Conservation (phyloP, 371 early-diverging fungal genomes). For the Apophysomyces ossiformis region DNA sequence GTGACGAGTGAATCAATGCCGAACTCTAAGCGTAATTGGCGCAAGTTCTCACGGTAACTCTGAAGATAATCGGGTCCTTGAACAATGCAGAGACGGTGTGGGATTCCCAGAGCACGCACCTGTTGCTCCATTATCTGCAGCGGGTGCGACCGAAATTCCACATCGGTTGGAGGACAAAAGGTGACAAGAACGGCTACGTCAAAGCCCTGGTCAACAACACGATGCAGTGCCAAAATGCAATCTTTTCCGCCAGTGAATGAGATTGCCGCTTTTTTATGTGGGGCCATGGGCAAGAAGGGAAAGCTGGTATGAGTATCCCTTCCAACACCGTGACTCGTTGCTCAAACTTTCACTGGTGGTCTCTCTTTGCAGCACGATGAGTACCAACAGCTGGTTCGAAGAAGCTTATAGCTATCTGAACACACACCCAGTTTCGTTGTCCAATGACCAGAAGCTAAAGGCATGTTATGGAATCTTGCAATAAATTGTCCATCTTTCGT, state of each 20-base stretch:
- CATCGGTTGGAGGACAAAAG: slow-evolving; percentile 52
- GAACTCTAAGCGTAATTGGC: slow-evolving; percentile 30
- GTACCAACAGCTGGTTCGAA: slow-evolving; percentile 38
- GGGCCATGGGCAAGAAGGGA: too few species aligned
- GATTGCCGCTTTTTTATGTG: slow-evolving; percentile 36
- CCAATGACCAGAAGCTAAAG: slow-evolving; percentile 48
- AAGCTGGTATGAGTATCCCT: too few species aligned
- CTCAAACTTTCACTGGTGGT: background rate
- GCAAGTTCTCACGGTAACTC: slow-evolving; percentile 50
- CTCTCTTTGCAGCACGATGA: slow-evolving; percentile 23
- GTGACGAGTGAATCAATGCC: slow-evolving; percentile 54
- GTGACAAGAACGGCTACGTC: slow-evolving; percentile 54
- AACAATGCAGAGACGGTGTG: slow-evolving; percentile 40
- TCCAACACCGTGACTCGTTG: background rate
- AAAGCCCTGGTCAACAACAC: slow-evolving; percentile 39
- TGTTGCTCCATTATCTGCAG: slow-evolving; percentile 44
- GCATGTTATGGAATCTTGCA: slow-evolving; percentile 15
- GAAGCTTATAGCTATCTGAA: slow-evolving; percentile 46
- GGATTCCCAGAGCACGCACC: slow-evolving; percentile 50
- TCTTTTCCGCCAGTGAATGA: slow-evolving; percentile 69
- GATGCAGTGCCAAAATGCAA: slow-evolving; percentile 53
- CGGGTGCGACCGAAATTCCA: slow-evolving; percentile 59
- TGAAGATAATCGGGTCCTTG: slow-evolving; percentile 54
- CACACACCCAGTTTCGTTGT: slow-evolving; percentile 30
- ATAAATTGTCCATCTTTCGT: background rate